Conservation (phyloP, 306 rosid genomes). For the Hylodesmum podocarpum region DNA sequence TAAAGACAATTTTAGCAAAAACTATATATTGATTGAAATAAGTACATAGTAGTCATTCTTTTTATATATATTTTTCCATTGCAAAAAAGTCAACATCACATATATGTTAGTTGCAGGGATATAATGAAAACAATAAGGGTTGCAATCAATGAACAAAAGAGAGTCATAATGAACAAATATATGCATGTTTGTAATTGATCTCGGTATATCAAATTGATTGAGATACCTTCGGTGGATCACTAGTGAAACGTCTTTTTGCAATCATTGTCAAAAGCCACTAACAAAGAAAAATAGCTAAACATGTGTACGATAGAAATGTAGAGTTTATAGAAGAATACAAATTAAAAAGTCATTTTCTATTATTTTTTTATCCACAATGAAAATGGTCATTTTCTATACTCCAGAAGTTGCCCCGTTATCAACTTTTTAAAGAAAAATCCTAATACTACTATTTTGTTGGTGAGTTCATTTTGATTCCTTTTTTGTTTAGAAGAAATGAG, state of each 20-base stretch:
- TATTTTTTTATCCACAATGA: background rate
- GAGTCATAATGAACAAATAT: conserved; percentile 19
- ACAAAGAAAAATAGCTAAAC: conserved; percentile 12
- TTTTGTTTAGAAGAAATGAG: background rate
- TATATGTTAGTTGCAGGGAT: background rate
- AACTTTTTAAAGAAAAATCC: background rate
- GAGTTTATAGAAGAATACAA: conserved; percentile 9
- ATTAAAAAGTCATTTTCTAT: background rate
- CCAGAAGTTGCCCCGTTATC: background rate
- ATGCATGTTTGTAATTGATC: background rate
- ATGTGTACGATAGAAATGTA: conserved; percentile 15
- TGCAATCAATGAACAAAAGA: background rate
- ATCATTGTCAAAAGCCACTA: conserved; percentile 25
- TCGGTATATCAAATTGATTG: conserved; percentile 6
- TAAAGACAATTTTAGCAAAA: background rate
- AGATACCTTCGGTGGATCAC: conserved; percentile 28
- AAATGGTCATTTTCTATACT: background rate
- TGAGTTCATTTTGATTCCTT: background rate
- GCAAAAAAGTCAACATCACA: background rate
- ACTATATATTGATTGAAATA: background rate
- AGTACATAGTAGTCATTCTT: background rate
- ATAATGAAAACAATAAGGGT: background rate
- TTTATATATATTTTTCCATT: background rate
- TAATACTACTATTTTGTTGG: background rate
- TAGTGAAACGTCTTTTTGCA: background rate